These are phyloP conservation scores for Iodosphaeria phyllophila DNA, from an alignment of 2,329 filamentous ascomycete genomes.

Conservation along the genomic window DNA sequence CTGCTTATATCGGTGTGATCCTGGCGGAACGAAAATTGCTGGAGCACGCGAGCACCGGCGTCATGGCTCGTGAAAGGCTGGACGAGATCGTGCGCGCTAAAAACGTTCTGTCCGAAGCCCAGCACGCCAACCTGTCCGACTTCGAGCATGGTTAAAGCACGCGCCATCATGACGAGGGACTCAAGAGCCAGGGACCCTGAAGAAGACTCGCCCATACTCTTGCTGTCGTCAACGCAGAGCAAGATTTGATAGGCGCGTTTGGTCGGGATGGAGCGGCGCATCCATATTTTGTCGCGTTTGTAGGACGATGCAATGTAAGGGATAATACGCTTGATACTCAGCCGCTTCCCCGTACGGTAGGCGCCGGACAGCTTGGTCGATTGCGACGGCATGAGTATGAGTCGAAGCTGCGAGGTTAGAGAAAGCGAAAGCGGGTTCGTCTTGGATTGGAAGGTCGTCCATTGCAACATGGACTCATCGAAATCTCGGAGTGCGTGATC, in stretches of 20 bases:
- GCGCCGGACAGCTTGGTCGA: slow-evolving; percentile 93
- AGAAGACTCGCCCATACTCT: slow-evolving; percentile 71
- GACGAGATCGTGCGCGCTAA: slow-evolving; percentile 72
- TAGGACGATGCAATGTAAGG: slow-evolving; percentile 97
- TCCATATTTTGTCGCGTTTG: slow-evolving; percentile 99
- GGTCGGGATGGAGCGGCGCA: slow-evolving; percentile 77
- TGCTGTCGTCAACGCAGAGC: slow-evolving; percentile 89
- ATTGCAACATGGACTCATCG: slow-evolving; percentile 48
- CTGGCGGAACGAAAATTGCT: slow-evolving; percentile 71
- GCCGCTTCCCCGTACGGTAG: slow-evolving; percentile 90
- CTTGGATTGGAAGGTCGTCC: slow-evolving; percentile 66
- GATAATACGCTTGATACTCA: slow-evolving; percentile 99
- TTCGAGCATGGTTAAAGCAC: slow-evolving; percentile 80
- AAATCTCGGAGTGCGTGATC: slow-evolving; percentile 26
- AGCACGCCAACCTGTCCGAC: slow-evolving; percentile 84
- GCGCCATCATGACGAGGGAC: slow-evolving; percentile 79
- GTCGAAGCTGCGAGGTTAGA: slow-evolving; percentile 81
- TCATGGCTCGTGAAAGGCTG: slow-evolving; percentile 60
- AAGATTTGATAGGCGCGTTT: slow-evolving; percentile 96
- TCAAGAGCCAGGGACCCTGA: slow-evolving; percentile 75
- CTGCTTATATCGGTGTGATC: slow-evolving; percentile 69
- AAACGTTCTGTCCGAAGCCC: slow-evolving; percentile 70
- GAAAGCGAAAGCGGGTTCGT: slow-evolving; percentile 77
- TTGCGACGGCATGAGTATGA: slow-evolving; percentile 86
- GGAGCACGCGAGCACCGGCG: slow-evolving; percentile 66